These are phyloP conservation scores for Schizophyllum amplum DNA, from an alignment of 1,284 basidiomycete species.

Conservation along the genomic window DNA sequence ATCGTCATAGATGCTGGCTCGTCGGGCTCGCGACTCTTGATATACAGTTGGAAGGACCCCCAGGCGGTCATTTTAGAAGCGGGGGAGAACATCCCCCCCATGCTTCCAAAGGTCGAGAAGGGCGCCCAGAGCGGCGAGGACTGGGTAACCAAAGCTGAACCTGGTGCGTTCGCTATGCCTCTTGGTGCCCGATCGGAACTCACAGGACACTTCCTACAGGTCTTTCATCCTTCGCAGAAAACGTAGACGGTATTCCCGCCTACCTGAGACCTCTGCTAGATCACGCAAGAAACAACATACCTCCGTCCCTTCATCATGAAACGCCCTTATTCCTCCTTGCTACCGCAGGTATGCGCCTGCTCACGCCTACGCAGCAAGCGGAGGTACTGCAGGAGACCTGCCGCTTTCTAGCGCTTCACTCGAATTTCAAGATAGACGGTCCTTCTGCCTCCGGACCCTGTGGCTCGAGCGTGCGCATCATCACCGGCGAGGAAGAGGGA, in stretches of 20 bases:
- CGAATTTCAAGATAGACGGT: slow-evolving; percentile 66
- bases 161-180: slow-evolving; percentile 52
- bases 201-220: slow-evolving; percentile 39
- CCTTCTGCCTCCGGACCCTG: slow-evolving; percentile 68
- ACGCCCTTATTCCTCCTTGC: slow-evolving; percentile 94
- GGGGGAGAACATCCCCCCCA: slow-evolving; percentile 33
- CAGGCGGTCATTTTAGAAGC: slow-evolving; percentile 39
- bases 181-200: not conserved
- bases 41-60: slow-evolving; percentile 95
- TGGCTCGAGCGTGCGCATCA: slow-evolving; percentile 86
- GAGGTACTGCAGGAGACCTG: slow-evolving; percentile 75
- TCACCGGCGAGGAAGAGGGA: slow-evolving; percentile 97
- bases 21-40: slow-evolving; percentile 91
- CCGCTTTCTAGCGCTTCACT: slow-evolving; percentile 63
- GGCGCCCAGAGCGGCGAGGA: slow-evolving; percentile 74
- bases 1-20: slow-evolving; percentile 98
- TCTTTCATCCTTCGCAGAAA: slow-evolving; percentile 75
- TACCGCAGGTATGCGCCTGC: slow-evolving; percentile 94
- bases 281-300: slow-evolving; percentile 80
- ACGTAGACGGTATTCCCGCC: slow-evolving; percentile 59
- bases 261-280: slow-evolving; percentile 81
- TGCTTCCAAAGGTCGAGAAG: slow-evolving; percentile 84
- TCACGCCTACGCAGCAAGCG: slow-evolving; percentile 63
- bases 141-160: slow-evolving; percentile 91
- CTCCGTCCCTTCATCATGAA: slow-evolving; percentile 71